These are phyloP conservation scores for Aspergillus diversus DNA, from an alignment of 495 filamentous ascomycete species.

Conservation along the genomic window DNA sequence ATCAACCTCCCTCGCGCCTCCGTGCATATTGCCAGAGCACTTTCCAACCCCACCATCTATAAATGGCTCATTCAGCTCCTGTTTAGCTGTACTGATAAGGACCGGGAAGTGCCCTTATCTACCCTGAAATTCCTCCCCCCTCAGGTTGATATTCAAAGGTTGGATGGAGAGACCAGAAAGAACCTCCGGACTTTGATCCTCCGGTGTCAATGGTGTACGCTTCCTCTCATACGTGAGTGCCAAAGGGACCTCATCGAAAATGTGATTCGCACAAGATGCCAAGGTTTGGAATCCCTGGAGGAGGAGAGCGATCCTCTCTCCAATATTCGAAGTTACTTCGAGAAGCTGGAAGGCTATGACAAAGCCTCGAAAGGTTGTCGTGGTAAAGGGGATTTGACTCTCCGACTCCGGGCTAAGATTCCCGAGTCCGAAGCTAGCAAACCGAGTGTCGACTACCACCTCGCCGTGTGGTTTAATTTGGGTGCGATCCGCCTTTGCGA, in stretches of 20 bases:
- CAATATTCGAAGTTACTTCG: constrained; percentile 28
- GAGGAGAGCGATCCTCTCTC: constrained; percentile 27
- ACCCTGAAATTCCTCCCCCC: constrained; percentile 43
- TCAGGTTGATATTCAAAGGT: constrained; percentile 36
- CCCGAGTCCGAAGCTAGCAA: constrained; percentile 13
- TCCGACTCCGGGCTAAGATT: constrained; percentile 21
- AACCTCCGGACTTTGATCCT: constrained; percentile 41
- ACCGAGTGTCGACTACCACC: constrained; percentile 25
- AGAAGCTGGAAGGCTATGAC: constrained; percentile 25
- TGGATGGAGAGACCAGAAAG: constrained; percentile 29
- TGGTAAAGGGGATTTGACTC: constrained; percentile 37
- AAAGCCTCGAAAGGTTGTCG: constrained; percentile 25
- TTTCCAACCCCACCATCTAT: constrained; percentile 43
- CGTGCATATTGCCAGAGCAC: constrained; percentile 31
- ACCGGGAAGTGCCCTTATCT: constrained; percentile 37
- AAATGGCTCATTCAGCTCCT: constrained; percentile 49
- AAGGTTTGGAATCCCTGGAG: constrained; percentile 27
- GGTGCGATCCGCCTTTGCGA: constrained; percentile 37
- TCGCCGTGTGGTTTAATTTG: constrained; percentile 43
- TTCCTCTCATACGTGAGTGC: constrained; percentile 44
- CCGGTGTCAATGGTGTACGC: constrained; percentile 49
- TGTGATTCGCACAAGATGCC: constrained; percentile 33
- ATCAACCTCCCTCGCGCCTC: constrained; percentile 55
- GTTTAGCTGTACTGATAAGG: constrained; percentile 42
- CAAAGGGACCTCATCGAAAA: constrained; percentile 45